phyloP scores from a whole-genome alignment of 108 stramenopile species.

The Stephanodiscus triporus region DNA sequence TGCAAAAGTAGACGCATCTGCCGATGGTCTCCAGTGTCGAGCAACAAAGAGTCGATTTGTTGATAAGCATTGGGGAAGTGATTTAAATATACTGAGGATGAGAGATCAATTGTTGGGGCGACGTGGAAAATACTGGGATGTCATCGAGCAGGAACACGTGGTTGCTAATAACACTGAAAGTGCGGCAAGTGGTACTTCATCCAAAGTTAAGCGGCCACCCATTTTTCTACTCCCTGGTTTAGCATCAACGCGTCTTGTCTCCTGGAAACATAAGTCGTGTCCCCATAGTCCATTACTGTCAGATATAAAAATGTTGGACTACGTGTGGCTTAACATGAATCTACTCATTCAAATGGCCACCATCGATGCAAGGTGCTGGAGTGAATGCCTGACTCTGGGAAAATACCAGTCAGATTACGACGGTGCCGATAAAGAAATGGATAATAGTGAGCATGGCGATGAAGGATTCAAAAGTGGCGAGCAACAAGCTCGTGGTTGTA shows the following conservation, averaged over 20 bases:
- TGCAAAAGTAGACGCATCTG: not conserved
- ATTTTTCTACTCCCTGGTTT: constrained; percentile 86
- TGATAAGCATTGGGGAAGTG: constrained; percentile 87
- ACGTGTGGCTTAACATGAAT: constrained; percentile 86
- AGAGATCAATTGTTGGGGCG: constrained; percentile 62
- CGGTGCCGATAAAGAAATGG: constrained; percentile 39
- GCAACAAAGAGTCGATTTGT: constrained; percentile 40
- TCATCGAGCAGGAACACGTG: constrained; percentile 25
- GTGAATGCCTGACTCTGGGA: constrained; percentile 76
- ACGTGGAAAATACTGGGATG: constrained; percentile 34
- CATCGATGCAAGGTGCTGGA: constrained; percentile 71
- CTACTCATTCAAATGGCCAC: constrained; percentile 82
- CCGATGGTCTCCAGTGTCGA: constrained; percentile 5
- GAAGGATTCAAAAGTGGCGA: constrained; percentile 4
- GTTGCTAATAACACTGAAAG: not conserved
- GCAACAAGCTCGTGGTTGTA: constrained; percentile 59
- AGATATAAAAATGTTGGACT: constrained; percentile 86
- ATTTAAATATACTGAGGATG: constrained; percentile 66
- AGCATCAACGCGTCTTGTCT: constrained; percentile 80
- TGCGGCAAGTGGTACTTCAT: not conserved
- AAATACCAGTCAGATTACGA: constrained; percentile 79
- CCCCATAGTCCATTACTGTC: constrained; percentile 51
- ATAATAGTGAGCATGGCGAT: not conserved
- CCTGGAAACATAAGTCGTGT: constrained; percentile 83
- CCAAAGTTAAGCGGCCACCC: constrained; percentile 64